Conservation (phyloP, 345 rosid genomes). For the Garcia nutans region DNA sequence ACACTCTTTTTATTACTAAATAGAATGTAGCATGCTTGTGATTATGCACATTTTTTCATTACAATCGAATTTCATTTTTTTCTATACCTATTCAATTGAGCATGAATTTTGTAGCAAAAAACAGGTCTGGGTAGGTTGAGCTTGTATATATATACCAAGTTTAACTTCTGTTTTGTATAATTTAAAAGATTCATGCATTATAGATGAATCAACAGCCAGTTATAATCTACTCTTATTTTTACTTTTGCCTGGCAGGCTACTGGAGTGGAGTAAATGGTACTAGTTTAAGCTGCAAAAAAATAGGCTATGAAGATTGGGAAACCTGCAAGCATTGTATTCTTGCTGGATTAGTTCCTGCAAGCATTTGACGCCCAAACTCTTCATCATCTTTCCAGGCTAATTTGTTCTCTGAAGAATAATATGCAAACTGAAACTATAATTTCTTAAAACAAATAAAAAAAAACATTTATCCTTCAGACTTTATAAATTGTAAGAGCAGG, state of each 20-base stretch:
- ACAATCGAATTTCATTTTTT: not conserved
- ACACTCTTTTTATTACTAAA: too few species aligned
- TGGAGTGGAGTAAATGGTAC: not conserved
- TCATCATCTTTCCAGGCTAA: conserved; percentile 73
- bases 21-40: not conserved
- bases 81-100: not conserved
- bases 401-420: conserved; percentile 35
- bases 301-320: not conserved
- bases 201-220: not conserved
- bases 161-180: not conserved
- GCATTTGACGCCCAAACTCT: conserved; percentile 80
- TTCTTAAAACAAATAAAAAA: not conserved
- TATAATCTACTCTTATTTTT: not conserved
- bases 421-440: not conserved
- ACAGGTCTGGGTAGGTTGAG: not conserved
- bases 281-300: not conserved
- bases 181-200: not conserved
- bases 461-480: not conserved
- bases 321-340: conserved; percentile 57
- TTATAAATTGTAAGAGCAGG: not conserved
- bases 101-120: not conserved
- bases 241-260: not conserved
- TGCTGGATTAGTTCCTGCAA: conserved; percentile 81
- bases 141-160: not conserved
- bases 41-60: not conserved